These are phyloP conservation scores for Hericium rajendrae DNA, from an alignment of 768 basidiomycete genomes.

Conservation along the genomic window DNA sequence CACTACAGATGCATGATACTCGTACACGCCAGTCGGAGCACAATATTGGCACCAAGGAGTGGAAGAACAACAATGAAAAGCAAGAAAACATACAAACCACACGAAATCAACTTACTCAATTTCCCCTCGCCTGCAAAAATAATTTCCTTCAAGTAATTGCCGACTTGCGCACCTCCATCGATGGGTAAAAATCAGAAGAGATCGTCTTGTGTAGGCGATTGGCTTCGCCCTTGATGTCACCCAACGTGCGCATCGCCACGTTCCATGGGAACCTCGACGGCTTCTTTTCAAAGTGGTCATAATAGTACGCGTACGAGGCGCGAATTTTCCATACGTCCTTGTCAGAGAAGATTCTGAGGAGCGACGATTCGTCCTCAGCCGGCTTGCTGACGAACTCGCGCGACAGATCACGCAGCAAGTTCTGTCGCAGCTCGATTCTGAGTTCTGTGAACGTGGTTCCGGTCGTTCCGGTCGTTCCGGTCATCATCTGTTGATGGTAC, in stretches of 20 bases:
- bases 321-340: slow-evolving; percentile 29
- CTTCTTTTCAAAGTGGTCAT: slow-evolving; percentile 18
- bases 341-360: slow-evolving; percentile 21
- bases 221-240: slow-evolving; percentile 41
- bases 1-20: no score
- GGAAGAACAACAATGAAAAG: slow-evolving; percentile 1
- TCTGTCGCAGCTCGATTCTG: slow-evolving; percentile 38
- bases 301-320: slow-evolving; percentile 43
- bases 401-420: slow-evolving; percentile 35
- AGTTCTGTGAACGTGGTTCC: no score
- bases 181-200: slow-evolving; percentile 34
- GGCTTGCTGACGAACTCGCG: slow-evolving; percentile 30
- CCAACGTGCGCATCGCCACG: slow-evolving; percentile 43
- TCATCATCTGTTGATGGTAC: no score
- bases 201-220: slow-evolving; percentile 31
- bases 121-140: not conserved
- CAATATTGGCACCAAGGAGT: not conserved
- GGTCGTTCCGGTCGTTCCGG: no score
- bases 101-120: not conserved
- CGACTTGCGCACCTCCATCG: slow-evolving; percentile 18
- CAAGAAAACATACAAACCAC: not conserved
- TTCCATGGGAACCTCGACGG: slow-evolving; percentile 41
- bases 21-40: not conserved
- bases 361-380: slow-evolving; percentile 11
- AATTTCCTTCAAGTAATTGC: not conserved